These are phyloP conservation scores for Rhynchospora tenuis DNA, from an alignment of 176 grass and related monocot species.

Conservation along the genomic window DNA sequence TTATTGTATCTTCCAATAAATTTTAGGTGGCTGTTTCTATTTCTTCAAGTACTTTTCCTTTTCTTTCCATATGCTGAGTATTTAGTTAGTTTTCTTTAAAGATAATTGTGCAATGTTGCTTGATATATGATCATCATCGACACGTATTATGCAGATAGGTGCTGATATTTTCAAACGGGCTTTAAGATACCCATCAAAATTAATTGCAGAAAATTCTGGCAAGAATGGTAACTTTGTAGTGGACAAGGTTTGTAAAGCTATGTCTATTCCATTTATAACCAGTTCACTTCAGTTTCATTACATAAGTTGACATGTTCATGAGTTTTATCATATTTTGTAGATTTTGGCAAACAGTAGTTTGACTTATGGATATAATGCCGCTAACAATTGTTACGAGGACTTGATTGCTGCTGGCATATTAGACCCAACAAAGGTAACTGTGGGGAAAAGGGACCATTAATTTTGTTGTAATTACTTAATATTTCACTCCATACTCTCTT, in stretches of 20 bases:
- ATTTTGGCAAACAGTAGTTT: slow-evolving; percentile 44
- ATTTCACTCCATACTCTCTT: background rate
- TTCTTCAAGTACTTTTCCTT: background rate
- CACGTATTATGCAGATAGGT: slow-evolving; percentile 60
- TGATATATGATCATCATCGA: background rate
- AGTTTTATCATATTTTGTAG: slow-evolving; percentile 33
- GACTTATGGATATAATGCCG: slow-evolving; percentile 94
- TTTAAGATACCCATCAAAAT: slow-evolving; percentile 65
- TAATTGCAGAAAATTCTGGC: slow-evolving; percentile 82
- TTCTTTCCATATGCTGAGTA: background rate
- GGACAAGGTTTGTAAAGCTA: slow-evolving; percentile 40
- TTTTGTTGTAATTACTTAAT: slow-evolving; percentile 3
- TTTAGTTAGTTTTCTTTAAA: background rate
- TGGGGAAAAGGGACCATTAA: background rate
- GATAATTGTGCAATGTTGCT: background rate
- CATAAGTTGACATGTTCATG: background rate
- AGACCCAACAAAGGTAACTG: slow-evolving; percentile 73
- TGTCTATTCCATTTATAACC: background rate
- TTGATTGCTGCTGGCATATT: slow-evolving; percentile 77
- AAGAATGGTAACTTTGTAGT: slow-evolving; percentile 66
- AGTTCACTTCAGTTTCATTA: background rate
- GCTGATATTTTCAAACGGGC: slow-evolving; percentile 93
- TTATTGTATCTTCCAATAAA: background rate
- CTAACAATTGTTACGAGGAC: slow-evolving; percentile 68
- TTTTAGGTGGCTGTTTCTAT: background rate